phyloP scores from a whole-genome alignment of 2,329 filamentous ascomycete species.

The Parasarocladium wereldwijsianum region DNA sequence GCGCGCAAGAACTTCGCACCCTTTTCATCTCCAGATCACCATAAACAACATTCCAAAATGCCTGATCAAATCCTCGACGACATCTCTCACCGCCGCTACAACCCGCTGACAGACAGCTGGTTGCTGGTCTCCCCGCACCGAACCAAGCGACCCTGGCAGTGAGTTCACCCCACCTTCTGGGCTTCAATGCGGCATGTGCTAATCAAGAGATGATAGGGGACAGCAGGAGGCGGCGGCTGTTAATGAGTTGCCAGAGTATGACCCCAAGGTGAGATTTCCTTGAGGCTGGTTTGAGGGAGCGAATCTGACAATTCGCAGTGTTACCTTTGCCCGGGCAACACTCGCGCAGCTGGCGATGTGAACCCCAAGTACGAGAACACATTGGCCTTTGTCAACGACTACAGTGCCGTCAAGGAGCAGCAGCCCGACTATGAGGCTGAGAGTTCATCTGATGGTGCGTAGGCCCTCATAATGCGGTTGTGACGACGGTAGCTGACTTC shows the following conservation, averaged over 20 bases:
- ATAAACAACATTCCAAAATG: too few relatives aligned
- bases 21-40: conserved; percentile 2
- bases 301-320: conserved; percentile 40
- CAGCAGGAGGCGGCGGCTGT: conserved; percentile 61
- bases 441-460: conserved; percentile 20
- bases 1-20: too few relatives aligned
- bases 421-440: conserved; percentile 60
- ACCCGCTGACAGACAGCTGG: conserved; percentile 80
- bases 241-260: conserved; percentile 62
- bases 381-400: conserved; percentile 95
- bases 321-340: conserved; percentile 87
- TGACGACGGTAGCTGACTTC: not conserved
- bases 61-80: conserved; percentile 72
- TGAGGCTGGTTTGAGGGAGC: too few relatives aligned
- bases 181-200: too few relatives aligned
- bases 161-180: conserved; percentile 26
- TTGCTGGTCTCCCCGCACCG: conserved; percentile 90
- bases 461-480: not conserved
- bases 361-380: conserved; percentile 82
- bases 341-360: conserved; percentile 68
- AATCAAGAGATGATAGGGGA: conserved; percentile 46
- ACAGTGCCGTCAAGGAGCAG: conserved; percentile 87
- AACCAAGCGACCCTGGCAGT: conserved; percentile 98
- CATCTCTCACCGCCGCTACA: conserved; percentile 91
- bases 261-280: conserved; percentile 42